These are phyloP conservation scores for Curvularia spicifera DNA, from an alignment of 2,329 filamentous ascomycete species.

Conservation along the genomic window DNA sequence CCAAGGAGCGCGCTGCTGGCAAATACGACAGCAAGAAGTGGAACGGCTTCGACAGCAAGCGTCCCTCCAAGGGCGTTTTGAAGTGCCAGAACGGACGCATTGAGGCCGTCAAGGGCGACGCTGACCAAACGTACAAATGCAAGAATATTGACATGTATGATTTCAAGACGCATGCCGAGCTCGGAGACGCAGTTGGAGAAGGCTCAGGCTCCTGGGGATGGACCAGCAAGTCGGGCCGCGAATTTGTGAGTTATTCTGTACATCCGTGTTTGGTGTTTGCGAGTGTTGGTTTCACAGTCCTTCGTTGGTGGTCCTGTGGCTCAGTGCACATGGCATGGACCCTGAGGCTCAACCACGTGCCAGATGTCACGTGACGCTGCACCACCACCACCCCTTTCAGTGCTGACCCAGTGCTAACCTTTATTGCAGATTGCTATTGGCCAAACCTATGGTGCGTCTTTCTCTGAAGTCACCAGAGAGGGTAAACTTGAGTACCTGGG, in stretches of 20 bases:
- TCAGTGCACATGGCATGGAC: too few species aligned
- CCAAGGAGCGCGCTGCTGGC: conserved; percentile 40
- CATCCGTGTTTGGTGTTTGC: too few species aligned
- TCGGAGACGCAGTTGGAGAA: conserved; percentile 55
- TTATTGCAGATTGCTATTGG: conserved; percentile 54
- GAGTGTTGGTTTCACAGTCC: too few species aligned
- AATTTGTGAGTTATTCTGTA: conserved; percentile 48
- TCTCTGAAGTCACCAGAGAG: conserved; percentile 57
- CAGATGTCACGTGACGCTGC: background rate
- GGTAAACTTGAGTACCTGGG: conserved; percentile 62
- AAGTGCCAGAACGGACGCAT: conserved; percentile 46
- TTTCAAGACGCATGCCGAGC: conserved; percentile 62
- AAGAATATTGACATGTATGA: conserved; percentile 61
- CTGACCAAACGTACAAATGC: conserved; percentile 51
- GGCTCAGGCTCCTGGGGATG: conserved; percentile 61
- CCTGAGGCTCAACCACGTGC: too few species aligned
- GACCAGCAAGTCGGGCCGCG: conserved; percentile 57
- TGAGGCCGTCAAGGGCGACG: conserved; percentile 47
- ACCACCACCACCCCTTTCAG: background rate
- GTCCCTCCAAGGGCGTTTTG: conserved; percentile 36
- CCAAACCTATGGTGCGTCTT: conserved; percentile 63
- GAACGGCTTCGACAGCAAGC: conserved; percentile 41
- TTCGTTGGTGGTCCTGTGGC: too few species aligned
- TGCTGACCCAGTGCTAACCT: too few species aligned
- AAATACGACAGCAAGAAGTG: conserved; percentile 41